Evolutionary conservation across 2,329 filamentous ascomycete genomes (phyloP).

Genomic region (Cladosporium sp.): DNA sequence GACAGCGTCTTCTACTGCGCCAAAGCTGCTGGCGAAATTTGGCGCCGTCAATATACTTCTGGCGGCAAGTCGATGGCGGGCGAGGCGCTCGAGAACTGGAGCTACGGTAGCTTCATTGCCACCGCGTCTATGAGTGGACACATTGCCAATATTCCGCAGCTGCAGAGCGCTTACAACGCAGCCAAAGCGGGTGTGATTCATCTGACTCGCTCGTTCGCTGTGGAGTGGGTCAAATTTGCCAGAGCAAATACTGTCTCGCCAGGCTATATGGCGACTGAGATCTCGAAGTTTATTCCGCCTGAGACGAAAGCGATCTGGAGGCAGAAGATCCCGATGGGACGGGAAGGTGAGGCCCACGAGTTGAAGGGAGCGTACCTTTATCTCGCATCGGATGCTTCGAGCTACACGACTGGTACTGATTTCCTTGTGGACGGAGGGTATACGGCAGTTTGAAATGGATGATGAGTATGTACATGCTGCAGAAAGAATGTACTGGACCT

Average conservation of each 20-base stretch:
- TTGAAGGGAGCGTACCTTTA: constrained; percentile 81
- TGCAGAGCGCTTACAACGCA: constrained; percentile 56
- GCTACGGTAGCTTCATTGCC: constrained; percentile 53
- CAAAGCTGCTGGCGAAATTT: constrained; percentile 64
- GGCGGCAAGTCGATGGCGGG: constrained; percentile 42
- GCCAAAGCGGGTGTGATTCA: constrained; percentile 40
- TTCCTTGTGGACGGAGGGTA: constrained; percentile 75
- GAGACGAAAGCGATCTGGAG: constrained; percentile 71
- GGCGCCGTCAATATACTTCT: constrained; percentile 65
- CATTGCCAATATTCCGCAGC: constrained; percentile 72
- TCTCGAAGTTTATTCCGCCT: constrained; percentile 59
- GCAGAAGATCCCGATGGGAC: constrained; percentile 74
- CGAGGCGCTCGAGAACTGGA: constrained; percentile 35
- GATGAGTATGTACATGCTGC: neutral
- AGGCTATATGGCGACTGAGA: constrained; percentile 71
- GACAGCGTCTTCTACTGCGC: constrained; percentile 77
- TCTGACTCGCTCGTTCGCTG: constrained; percentile 60
- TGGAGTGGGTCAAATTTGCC: constrained; percentile 74
- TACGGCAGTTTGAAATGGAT: constrained; percentile 17
- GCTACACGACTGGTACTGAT: constrained; percentile 66
- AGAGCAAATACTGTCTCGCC: constrained; percentile 69
- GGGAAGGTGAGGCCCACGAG: constrained; percentile 69
- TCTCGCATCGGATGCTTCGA: constrained; percentile 75
- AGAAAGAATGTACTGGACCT: neutral
- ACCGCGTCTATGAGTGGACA: constrained; percentile 76